phyloP scores from a whole-genome alignment of 805 yeast species.

The Cyberlindnera euphorbiae region DNA sequence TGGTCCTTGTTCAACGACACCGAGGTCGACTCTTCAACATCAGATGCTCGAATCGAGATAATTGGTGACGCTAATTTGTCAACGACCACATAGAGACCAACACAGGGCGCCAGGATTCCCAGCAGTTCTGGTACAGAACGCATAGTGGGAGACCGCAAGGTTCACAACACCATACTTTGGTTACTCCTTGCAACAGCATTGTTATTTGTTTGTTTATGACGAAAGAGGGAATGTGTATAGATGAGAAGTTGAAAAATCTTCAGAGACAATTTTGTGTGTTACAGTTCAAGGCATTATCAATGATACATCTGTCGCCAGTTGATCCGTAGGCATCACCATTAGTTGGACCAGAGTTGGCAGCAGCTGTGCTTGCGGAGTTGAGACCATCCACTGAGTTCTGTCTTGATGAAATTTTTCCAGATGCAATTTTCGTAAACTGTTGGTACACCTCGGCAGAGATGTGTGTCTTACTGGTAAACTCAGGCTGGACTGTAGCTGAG shows the following conservation, averaged over 20 bases:
- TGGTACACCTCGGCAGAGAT: conserved; percentile 29
- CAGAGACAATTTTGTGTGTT: conserved; percentile 40
- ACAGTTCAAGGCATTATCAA: conserved; percentile 51
- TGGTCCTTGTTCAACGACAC: conserved; percentile 18
- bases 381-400: conserved; percentile 14
- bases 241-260: too few relatives aligned
- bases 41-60: conserved; percentile 12
- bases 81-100: conserved; percentile 1
- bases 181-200: too few relatives aligned
- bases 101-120: neutral
- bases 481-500: conserved; percentile 95
- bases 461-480: conserved; percentile 45
- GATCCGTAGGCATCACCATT: conserved; percentile 30
- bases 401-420: conserved; percentile 27
- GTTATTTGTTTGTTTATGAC: too few relatives aligned
- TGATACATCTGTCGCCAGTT: conserved; percentile 37
- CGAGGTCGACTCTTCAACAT: conserved; percentile 2
- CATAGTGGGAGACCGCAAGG: too few relatives aligned
- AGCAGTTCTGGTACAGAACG: too few relatives aligned
- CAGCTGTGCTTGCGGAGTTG: neutral
- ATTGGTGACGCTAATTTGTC: neutral
- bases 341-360: conserved; percentile 4
- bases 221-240: too few relatives aligned
- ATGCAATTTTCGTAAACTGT: conserved; percentile 31
- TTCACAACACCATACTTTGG: too few relatives aligned